Evolutionary conservation across 2,329 filamentous ascomycete genomes (phyloP).

Genomic region (Dothideomycetes sp.): DNA sequence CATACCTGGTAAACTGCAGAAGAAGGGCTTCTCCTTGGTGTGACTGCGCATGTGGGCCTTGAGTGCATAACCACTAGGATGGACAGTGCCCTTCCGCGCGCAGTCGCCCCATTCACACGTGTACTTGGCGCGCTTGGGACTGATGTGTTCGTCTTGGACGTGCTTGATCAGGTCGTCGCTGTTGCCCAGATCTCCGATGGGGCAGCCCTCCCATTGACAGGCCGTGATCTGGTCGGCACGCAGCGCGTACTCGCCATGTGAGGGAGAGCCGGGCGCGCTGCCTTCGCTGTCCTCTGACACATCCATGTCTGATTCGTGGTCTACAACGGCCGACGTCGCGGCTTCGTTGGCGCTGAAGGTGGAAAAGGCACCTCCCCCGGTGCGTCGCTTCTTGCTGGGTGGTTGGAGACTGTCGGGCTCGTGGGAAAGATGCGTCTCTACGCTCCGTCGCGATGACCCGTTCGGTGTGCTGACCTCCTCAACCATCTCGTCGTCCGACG

Average conservation of each 20-base stretch:
- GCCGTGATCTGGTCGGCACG: conserved; percentile 33
- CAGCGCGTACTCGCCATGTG: conserved; percentile 30
- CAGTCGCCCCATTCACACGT: conserved; percentile 97
- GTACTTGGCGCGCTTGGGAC: conserved; percentile 82
- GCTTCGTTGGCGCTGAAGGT: conserved; percentile 14
- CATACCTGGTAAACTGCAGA: conserved; percentile 82
- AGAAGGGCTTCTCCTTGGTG: conserved; percentile 96
- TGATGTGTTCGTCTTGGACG: conserved; percentile 77
- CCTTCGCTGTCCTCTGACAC: conserved; percentile 87
- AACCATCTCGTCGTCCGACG: conserved; percentile 50
- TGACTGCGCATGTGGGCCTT: conserved; percentile 97
- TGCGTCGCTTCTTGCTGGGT: conserved; percentile 29
- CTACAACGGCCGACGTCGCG: conserved; percentile 24
- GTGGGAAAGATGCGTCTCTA: conserved; percentile 29
- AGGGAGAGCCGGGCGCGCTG: conserved; percentile 49
- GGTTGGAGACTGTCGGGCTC: conserved; percentile 21
- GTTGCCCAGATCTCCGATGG: conserved; percentile 36
- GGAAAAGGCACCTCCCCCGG: conserved; percentile 14
- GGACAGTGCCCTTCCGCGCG: conserved; percentile 73
- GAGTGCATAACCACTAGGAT: conserved; percentile 90
- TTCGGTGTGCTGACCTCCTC: conserved; percentile 39
- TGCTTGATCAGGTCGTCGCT: conserved; percentile 42
- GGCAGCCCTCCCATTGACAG: conserved; percentile 41
- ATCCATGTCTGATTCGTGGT: conserved; percentile 39
- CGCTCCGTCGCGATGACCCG: conserved; percentile 33